Evolutionary conservation across 2,329 filamentous ascomycete genomes (phyloP).

Genomic region (Cryphonectria radicalis): DNA sequence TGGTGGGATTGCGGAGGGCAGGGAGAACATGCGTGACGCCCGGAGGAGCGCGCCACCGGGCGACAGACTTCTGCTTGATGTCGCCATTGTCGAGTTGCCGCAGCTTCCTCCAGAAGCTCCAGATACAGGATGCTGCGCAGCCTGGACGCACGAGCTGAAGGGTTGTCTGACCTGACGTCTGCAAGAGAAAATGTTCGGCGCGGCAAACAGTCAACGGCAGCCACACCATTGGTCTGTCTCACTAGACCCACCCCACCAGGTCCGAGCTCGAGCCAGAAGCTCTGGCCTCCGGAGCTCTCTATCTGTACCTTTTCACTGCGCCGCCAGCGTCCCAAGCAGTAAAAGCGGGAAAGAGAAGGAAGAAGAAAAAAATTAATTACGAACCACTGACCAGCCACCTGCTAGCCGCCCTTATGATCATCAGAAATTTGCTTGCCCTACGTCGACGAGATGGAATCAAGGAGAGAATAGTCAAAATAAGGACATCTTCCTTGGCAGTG

Average conservation of each 20-base stretch:
- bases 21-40: conserved; percentile 85
- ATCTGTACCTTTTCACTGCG: neutral
- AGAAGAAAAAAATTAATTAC: neutral
- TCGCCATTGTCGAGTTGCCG: conserved; percentile 35
- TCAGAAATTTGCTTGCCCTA: neutral
- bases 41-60: conserved; percentile 75
- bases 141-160: neutral
- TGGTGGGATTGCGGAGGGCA: conserved; percentile 74
- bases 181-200: conserved; percentile 13
- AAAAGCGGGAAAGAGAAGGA: neutral
- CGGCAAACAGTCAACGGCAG: conserved; percentile 10
- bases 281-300: neutral
- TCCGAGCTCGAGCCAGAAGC: conserved; percentile 5
- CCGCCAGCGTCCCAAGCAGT: neutral
- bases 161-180: neutral
- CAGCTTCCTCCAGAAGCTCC: conserved; percentile 16
- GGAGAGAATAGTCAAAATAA: neutral
- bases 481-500: neutral
- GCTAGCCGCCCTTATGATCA: neutral
- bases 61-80: conserved; percentile 46
- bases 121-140: neutral
- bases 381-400: neutral
- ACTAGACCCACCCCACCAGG: conserved; percentile 5
- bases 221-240: conserved; percentile 2
- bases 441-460: neutral